Conservation (phyloP, 345 rosid species). For the Cardiospermum halicacabum region DNA sequence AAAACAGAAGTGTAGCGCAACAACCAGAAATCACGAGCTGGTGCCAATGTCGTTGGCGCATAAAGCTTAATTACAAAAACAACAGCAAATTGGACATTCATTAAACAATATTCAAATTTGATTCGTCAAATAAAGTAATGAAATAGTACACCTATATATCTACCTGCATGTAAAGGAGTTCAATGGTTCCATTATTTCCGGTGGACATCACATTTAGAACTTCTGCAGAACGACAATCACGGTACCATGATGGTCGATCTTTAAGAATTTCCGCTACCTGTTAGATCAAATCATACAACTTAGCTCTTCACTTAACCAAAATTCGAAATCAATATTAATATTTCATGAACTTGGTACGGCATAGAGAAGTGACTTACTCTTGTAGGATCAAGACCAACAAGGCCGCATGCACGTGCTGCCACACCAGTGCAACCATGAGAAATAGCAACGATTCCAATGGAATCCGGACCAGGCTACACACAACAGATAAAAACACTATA, state of each 20-base stretch:
- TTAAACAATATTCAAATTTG: neutral
- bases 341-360: neutral
- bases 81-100: neutral
- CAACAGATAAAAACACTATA: neutral
- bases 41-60: conserved; percentile 96
- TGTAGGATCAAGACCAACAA: conserved; percentile 96
- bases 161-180: conserved; percentile 96
- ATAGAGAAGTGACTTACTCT: conserved; percentile 51
- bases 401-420: conserved; percentile 99
- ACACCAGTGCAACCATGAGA: conserved; percentile 98
- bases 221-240: conserved; percentile 94
- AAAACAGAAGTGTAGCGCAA: conserved; percentile 86
- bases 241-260: conserved; percentile 86
- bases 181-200: conserved; percentile 94
- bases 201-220: conserved; percentile 80
- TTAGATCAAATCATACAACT: neutral
- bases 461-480: conserved; percentile 99
- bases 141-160: neutral
- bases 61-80: conserved; percentile 55
- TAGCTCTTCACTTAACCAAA: neutral
- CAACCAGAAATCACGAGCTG: conserved; percentile 99
- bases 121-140: neutral
- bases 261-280: conserved; percentile 98
- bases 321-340: no score
- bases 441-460: conserved; percentile 99